These are phyloP conservation scores for Chamaenerion angustifolium DNA, from an alignment of 345 rosid species.

Conservation along the genomic window DNA sequence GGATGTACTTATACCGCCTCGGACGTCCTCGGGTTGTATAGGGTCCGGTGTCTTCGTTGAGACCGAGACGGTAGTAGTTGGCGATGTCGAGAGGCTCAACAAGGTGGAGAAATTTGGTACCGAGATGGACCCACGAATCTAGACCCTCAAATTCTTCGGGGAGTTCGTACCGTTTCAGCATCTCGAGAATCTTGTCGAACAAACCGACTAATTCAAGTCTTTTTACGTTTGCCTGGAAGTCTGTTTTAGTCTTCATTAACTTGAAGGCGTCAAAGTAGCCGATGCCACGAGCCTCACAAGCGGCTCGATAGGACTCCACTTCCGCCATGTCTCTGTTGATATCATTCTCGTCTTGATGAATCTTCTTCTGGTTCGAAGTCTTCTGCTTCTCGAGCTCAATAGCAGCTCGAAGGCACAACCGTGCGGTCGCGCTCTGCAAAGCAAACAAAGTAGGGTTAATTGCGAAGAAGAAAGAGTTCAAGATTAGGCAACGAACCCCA, in stretches of 20 bases:
- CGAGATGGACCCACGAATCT: slow-evolving; percentile 23
- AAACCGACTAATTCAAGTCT: slow-evolving; percentile 71
- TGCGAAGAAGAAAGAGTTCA: too few species aligned
- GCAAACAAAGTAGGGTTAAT: too few species aligned
- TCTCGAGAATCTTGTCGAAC: slow-evolving; percentile 51
- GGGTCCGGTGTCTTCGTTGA: slow-evolving; percentile 76
- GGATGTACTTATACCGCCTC: slow-evolving; percentile 41
- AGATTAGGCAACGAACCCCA: too few species aligned
- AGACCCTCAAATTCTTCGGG: slow-evolving; percentile 45
- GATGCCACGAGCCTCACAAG: slow-evolving; percentile 14
- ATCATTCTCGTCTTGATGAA: slow-evolving; percentile 8
- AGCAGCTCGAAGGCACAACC: slow-evolving; percentile 47
- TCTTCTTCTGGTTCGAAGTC: slow-evolving; percentile 14
- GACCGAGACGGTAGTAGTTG: slow-evolving; percentile 61
- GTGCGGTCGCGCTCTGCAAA: slow-evolving; percentile 43
- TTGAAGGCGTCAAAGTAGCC: slow-evolving; percentile 64
- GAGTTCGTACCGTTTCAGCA: slow-evolving; percentile 45
- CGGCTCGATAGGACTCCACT: slow-evolving; percentile 21
- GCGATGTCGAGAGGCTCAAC: slow-evolving; percentile 72
- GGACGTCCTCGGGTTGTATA: slow-evolving; percentile 55
- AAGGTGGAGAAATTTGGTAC: slow-evolving; percentile 36
- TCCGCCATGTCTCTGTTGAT: slow-evolving; percentile 12
- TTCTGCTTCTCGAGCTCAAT: slow-evolving; percentile 42
- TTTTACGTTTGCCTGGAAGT: slow-evolving; percentile 51
- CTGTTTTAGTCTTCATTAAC: slow-evolving; percentile 18